phyloP scores from a whole-genome alignment of 768 basidiomycete genomes.

The Agaricus blazei region DNA sequence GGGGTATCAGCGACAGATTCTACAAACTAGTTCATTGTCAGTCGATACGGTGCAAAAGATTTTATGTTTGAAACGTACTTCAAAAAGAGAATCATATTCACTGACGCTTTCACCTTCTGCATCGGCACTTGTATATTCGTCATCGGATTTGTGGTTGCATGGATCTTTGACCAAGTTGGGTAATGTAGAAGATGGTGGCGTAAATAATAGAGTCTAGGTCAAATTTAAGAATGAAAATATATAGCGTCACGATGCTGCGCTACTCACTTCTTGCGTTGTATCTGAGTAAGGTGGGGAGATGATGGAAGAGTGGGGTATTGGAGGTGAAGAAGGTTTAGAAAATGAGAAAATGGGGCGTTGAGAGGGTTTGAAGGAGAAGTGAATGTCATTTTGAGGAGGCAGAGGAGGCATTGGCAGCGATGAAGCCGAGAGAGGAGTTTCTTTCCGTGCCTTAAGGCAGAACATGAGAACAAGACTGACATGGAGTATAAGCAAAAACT shows the following conservation, averaged over 20 bases:
- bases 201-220: background rate
- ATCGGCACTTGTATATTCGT: conserved; percentile 2
- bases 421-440: background rate
- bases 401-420: background rate
- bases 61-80: background rate
- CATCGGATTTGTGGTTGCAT: background rate
- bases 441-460: background rate
- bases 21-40: background rate
- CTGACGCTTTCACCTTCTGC: conserved; percentile 2
- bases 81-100: background rate
- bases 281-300: no score
- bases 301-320: no score
- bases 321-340: no score
- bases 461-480: background rate
- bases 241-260: background rate
- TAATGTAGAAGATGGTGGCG: background rate
- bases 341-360: no score
- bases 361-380: no score
- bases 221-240: background rate
- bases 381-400: background rate
- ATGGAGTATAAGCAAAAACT: background rate
- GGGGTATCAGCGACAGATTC: background rate
- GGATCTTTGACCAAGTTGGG: background rate
- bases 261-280: no score
- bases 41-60: no score